Conservation (phyloP, 306 rosid genomes). For the Urtica urens region DNA sequence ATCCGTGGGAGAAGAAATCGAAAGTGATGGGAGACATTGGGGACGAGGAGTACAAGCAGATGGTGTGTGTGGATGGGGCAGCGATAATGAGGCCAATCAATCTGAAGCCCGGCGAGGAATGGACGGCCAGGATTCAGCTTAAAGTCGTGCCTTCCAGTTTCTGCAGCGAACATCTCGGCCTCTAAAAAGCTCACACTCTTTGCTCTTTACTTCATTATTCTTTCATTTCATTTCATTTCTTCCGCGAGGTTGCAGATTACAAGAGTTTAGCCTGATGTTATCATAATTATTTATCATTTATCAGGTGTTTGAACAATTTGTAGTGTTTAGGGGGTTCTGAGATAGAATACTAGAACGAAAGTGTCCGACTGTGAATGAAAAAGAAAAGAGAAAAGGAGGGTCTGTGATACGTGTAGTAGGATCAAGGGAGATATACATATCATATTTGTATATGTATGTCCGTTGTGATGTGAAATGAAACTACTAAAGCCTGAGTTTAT, state of each 20-base stretch:
- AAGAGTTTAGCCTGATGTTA: background rate
- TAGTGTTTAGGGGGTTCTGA: background rate
- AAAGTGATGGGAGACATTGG: conserved; percentile 76
- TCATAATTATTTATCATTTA: no score
- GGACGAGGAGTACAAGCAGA: conserved; percentile 80
- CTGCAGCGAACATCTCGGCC: conserved; percentile 53
- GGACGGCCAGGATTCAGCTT: conserved; percentile 77
- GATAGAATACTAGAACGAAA: background rate
- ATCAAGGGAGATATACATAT: background rate
- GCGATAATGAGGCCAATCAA: conserved; percentile 62
- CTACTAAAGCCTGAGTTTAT: conserved; percentile 3
- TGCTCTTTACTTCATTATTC: background rate
- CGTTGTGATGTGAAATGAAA: background rate
- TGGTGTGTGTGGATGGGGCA: conserved; percentile 89
- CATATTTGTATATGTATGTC: background rate
- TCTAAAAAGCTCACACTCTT: conserved; percentile 11
- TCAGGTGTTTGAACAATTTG: background rate
- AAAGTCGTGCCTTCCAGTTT: conserved; percentile 76
- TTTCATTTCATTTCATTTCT: background rate
- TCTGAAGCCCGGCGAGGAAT: conserved; percentile 91
- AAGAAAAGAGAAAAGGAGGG: no score
- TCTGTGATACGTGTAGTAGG: background rate
- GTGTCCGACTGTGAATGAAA: background rate
- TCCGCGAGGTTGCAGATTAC: background rate
- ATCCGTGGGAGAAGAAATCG: conserved; percentile 95